A percentile compares a stretch with the other conserved stretches of the same genome.
Conservation (phyloP, 208 protist genomes). For the Trypanosoma scelopori region DNA sequence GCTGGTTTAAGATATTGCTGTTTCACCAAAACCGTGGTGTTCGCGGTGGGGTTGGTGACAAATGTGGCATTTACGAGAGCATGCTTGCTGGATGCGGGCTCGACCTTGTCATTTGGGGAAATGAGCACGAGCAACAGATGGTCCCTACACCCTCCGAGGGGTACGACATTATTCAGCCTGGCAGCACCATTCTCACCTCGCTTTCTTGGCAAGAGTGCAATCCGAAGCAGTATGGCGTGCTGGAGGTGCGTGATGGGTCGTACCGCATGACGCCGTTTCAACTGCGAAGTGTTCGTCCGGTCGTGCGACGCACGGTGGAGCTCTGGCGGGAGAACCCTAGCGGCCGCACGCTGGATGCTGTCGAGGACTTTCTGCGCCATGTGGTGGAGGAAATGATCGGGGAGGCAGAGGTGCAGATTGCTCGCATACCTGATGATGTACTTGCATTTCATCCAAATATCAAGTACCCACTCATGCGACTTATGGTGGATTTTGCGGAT, state of each 20-base stretch:
- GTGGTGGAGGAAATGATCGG: conserved; percentile 82
- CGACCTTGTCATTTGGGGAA: conserved; percentile 98
- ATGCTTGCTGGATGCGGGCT: conserved; percentile 93
- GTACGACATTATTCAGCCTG: conserved; percentile 97
- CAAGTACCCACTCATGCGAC: conserved; percentile 82
- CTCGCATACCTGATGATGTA: conserved; percentile 74
- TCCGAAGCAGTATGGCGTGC: conserved; percentile 91
- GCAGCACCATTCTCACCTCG: conserved; percentile 95
- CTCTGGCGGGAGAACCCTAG: conserved; percentile 60
- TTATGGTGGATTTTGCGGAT: conserved; percentile 82
- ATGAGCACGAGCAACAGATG: conserved; percentile 99
- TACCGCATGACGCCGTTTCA: conserved; percentile 88
- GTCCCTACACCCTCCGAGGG: conserved; percentile 70
- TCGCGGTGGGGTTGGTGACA: conserved; percentile 52
- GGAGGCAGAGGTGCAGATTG: conserved; percentile 70
- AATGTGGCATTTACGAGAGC: conserved; percentile 91
- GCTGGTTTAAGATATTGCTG: conserved; percentile 97
- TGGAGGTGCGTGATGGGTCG: conserved; percentile 79
- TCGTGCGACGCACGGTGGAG: conserved; percentile 85
- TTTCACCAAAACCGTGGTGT: conserved; percentile 98
- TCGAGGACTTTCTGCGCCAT: conserved; percentile 74
- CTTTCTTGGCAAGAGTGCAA: conserved; percentile 94
- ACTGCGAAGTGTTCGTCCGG: conserved; percentile 92
- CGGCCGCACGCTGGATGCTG: conserved; percentile 74
- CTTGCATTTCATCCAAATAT: conserved; percentile 77